These are phyloP conservation scores for Purpureocillium takamizusanense DNA, from an alignment of 2,329 filamentous ascomycete genomes.

Conservation along the genomic window DNA sequence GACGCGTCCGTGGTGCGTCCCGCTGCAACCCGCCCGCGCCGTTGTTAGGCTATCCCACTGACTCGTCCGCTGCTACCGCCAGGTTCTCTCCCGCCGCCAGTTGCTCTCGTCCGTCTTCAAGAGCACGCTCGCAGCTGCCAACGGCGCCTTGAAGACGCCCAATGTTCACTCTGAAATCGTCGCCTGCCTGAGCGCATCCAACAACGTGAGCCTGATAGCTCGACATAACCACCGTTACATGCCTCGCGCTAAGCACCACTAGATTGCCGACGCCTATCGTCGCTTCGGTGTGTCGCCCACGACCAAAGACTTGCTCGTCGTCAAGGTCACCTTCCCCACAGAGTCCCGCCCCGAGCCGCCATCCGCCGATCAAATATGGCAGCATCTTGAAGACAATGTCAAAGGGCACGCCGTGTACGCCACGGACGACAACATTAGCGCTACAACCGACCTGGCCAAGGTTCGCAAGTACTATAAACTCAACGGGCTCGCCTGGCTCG, in stretches of 20 bases:
- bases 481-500: constrained; percentile 46
- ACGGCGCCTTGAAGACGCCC: constrained; percentile 59
- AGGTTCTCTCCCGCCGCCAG: constrained; percentile 66
- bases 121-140: constrained; percentile 59
- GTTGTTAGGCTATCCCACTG: too few species aligned
- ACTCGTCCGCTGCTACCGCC: not conserved
- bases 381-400: constrained; percentile 53
- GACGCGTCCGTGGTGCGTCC: constrained; percentile 66
- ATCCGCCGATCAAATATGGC: constrained; percentile 37
- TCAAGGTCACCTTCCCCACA: constrained; percentile 61
- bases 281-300: constrained; percentile 71
- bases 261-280: constrained; percentile 90
- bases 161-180: constrained; percentile 90
- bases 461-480: constrained; percentile 85
- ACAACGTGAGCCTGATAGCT: constrained; percentile 50
- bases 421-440: constrained; percentile 52
- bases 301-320: constrained; percentile 64
- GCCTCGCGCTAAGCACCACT: constrained; percentile 3
- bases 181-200: constrained; percentile 68
- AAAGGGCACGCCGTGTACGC: constrained; percentile 51
- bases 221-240: not conserved
- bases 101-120: constrained; percentile 68
- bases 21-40: too few species aligned
- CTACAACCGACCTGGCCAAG: constrained; percentile 54
- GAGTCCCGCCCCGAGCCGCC: constrained; percentile 28